Conservation (phyloP, 768 basidiomycete species). For the Auricularia auricula-judae region DNA sequence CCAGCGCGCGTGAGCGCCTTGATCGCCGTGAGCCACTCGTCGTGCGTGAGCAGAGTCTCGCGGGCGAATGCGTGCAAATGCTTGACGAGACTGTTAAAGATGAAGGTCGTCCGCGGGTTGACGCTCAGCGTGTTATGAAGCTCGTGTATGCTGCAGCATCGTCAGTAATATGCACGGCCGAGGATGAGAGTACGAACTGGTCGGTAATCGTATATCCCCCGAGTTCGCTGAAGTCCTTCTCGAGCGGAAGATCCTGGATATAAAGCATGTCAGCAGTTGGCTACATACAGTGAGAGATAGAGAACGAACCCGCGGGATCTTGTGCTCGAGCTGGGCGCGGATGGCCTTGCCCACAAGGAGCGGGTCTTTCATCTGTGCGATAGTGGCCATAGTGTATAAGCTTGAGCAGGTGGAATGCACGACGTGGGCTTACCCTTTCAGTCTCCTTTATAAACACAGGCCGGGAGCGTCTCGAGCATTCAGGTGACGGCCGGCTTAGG, state of each 20-base stretch:
- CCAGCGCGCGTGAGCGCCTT: slow-evolving; percentile 28
- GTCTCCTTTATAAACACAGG: too few relatives aligned
- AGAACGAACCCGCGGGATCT: slow-evolving; percentile 13
- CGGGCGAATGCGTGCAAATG: slow-evolving; percentile 28
- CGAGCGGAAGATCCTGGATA: slow-evolving; percentile 19
- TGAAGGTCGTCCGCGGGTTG: slow-evolving; percentile 19
- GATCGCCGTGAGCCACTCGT: slow-evolving; percentile 26
- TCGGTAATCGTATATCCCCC: slow-evolving; percentile 25
- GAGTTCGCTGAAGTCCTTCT: slow-evolving; percentile 22
- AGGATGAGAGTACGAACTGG: slow-evolving; percentile 8
- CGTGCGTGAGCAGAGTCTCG: slow-evolving; percentile 25
- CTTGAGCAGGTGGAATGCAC: neutral
- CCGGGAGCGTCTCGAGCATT: too few relatives aligned
- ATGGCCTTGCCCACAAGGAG: slow-evolving; percentile 22
- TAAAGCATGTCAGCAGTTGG: neutral
- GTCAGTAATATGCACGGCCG: neutral
- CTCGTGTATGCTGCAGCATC: slow-evolving; percentile 12
- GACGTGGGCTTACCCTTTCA: too few relatives aligned
- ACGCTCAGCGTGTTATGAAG: slow-evolving; percentile 19
- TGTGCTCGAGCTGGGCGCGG: slow-evolving; percentile 23
- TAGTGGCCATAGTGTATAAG: slow-evolving; percentile 17
- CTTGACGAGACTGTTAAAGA: slow-evolving; percentile 21
- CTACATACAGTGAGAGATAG: neutral
- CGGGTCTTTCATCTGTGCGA: slow-evolving; percentile 22
- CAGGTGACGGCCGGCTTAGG: too few relatives aligned